Evolutionary conservation across 2,329 filamentous ascomycete species (phyloP), one percentile per base, ranked within the genome.

Genomic region (Metarhizium anisopliae): DNA sequence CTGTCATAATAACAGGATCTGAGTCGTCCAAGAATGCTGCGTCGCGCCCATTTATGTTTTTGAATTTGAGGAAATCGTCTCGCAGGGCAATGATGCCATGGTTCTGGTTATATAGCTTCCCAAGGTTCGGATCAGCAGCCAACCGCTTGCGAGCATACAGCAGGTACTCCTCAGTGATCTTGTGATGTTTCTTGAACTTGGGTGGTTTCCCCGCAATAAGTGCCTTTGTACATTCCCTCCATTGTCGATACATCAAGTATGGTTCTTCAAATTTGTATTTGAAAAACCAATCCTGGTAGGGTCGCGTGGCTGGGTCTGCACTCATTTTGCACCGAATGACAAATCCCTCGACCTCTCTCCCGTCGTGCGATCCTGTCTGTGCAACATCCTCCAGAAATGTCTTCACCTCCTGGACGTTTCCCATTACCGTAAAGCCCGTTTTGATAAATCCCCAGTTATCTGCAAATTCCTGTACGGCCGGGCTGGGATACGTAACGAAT

Each of bases 201-300:
- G 92, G 90, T 43, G 82, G 73, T 63, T 83, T 87, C 14, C 87
- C 87, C 1, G 79, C 67, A 62, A 99, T 96, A 56, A 97, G 72
- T 5, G 89, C 82, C 70, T 96, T 97, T 47, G 94, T 99, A 68
- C 89, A 95, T 74, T 99, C 94, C 59, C 94, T 86, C 94, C 94
- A 99, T 74, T 99, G 94, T 29, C 94, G 85, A 73, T 97, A 99
- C 90, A 99, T 95, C 58, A 99, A 76, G 68, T 99, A 99, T 0
- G 94, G 94, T 73, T 99, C 94, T 67, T 99, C 94, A 58, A 99
- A 99, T 74, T 99, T 99, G 82, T 92, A 99, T 73, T 99, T 99
- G 85, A 99, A 99, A 73, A 99, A 99, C 94, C 94, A 99, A 69
- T 99, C 92, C n/a, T 82, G 74, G 68, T 85, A 94, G 0, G 82